These are phyloP conservation scores for Hypoxylon subgilvum DNA, from an alignment of 495 filamentous ascomycete genomes.

Conservation along the genomic window DNA sequence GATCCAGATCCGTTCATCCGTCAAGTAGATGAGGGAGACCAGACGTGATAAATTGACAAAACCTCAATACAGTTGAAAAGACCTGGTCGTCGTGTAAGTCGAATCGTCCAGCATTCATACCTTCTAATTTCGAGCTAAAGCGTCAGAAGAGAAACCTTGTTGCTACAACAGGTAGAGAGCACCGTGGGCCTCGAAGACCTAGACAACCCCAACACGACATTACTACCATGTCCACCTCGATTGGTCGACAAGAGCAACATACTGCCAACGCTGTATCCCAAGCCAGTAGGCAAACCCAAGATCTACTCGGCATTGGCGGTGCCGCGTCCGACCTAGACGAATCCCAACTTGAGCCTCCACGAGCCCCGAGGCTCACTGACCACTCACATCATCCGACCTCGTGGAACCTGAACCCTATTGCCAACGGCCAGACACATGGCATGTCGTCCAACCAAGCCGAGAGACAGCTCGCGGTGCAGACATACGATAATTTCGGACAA, in stretches of 20 bases:
- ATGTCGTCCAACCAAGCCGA: neutral
- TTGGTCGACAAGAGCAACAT: neutral
- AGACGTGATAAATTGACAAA: neutral
- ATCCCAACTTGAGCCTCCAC: too few relatives aligned
- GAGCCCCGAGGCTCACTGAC: too few relatives aligned
- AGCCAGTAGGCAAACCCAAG: neutral
- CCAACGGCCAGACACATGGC: neutral
- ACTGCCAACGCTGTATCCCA: neutral
- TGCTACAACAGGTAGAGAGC: too few relatives aligned
- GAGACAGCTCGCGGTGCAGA: neutral
- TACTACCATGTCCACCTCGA: neutral
- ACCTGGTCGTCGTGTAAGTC: slow-evolving; percentile 7
- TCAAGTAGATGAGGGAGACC: too few relatives aligned
- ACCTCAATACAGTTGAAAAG: neutral
- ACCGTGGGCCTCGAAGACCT: too few relatives aligned
- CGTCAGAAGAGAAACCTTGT: too few relatives aligned
- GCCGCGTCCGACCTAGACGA: neutral
- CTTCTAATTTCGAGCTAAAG: too few relatives aligned
- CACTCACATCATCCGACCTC: neutral
- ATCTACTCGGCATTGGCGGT: neutral
- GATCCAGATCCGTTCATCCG: neutral
- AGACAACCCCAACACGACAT: neutral
- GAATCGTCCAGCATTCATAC: neutral
- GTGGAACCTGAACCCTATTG: neutral
- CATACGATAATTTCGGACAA: neutral